These are phyloP conservation scores for Clonostachys solani DNA, from an alignment of 2,329 filamentous ascomycete species.

Conservation along the genomic window DNA sequence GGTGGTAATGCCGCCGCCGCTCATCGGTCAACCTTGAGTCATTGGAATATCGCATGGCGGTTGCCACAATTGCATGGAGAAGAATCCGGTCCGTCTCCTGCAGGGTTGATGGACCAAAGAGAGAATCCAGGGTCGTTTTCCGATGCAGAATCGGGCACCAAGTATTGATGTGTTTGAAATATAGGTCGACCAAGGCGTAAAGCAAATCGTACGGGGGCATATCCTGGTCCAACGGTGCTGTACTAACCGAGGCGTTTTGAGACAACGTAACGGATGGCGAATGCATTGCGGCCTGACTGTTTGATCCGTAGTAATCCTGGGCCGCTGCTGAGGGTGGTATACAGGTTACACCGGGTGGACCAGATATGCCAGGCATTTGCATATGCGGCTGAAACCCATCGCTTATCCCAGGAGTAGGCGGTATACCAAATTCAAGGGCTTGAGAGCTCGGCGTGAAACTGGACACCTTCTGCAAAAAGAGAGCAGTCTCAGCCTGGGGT, in stretches of 20 bases:
- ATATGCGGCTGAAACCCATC: slow-evolving; percentile 44
- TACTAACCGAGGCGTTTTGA: slow-evolving; percentile 22
- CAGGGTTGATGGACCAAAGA: slow-evolving; percentile 73
- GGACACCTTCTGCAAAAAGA: slow-evolving; percentile 60
- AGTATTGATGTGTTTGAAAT: slow-evolving; percentile 76
- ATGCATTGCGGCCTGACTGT: slow-evolving; percentile 38
- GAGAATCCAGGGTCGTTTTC: slow-evolving; percentile 72
- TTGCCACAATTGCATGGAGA: slow-evolving; percentile 84
- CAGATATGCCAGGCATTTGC: slow-evolving; percentile 31
- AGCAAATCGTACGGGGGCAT: slow-evolving; percentile 72
- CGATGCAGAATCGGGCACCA: slow-evolving; percentile 91
- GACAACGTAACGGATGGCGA: slow-evolving; percentile 54
- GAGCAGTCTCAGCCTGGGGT: slow-evolving; percentile 49
- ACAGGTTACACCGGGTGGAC: slow-evolving; percentile 23
- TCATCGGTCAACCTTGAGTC: slow-evolving; percentile 72
- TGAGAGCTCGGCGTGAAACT: slow-evolving; percentile 41
- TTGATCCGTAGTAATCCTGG: slow-evolving; percentile 44
- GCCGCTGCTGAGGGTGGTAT: slow-evolving; percentile 28
- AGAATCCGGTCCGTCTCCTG: slow-evolving; percentile 81
- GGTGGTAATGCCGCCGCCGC: slow-evolving; percentile 70
- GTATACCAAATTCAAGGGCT: slow-evolving; percentile 44
- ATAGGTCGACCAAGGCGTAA: slow-evolving; percentile 69
- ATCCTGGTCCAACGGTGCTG: slow-evolving; percentile 47
- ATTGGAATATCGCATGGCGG: slow-evolving; percentile 77
- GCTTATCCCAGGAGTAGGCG: slow-evolving; percentile 39